These are phyloP conservation scores for Yamadazyma buinensis DNA, from an alignment of 1,139 yeast species.

Conservation along the genomic window DNA sequence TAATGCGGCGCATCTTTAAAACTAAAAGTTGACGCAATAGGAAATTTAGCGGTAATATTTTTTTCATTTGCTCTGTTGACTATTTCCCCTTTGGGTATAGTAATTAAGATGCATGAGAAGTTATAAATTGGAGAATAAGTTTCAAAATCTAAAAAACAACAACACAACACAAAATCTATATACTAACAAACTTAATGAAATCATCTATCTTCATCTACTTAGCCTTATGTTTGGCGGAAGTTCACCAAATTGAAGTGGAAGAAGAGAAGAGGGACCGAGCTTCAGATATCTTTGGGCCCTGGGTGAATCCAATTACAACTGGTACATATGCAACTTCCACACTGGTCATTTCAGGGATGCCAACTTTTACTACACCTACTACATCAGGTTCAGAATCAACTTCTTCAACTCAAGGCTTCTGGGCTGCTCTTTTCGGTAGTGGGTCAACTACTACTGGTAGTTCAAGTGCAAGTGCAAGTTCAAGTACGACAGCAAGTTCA, in stretches of 20 bases:
- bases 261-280: conserved; percentile 2
- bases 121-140: too few relatives aligned
- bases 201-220: too few relatives aligned
- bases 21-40: too few relatives aligned
- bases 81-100: conserved; percentile 6
- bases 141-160: too few relatives aligned
- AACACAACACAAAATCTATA: too few relatives aligned
- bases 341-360: neutral
- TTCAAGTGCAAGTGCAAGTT: neutral
- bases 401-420: neutral
- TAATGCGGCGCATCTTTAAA: too few relatives aligned
- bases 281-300: conserved; percentile 5
- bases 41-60: too few relatives aligned
- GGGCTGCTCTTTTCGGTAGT: too few relatives aligned
- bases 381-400: neutral
- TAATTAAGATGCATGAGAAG: conserved; percentile 3
- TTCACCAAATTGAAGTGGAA: too few relatives aligned
- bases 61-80: too few relatives aligned
- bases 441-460: neutral
- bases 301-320: conserved; percentile 3
- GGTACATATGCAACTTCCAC: conserved; percentile 2
- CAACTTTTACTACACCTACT: conserved; percentile 4
- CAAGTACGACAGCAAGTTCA: neutral
- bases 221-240: too few relatives aligned
- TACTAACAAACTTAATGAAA: too few relatives aligned